Base-by-base conservation (phyloP, 129 eudicot genomes). In the Scalesia atractyloides region DNA sequence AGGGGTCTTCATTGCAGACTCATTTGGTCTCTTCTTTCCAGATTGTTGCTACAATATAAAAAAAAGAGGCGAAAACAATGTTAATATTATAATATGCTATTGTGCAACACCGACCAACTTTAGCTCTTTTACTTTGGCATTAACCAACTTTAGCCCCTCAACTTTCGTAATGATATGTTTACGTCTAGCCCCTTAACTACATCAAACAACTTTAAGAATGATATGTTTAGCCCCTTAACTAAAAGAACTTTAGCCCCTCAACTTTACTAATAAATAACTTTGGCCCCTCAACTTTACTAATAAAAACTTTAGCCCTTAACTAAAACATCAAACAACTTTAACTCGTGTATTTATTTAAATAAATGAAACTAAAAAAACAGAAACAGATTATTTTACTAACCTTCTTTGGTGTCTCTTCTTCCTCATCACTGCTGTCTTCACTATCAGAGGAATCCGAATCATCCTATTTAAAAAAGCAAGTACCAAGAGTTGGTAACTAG, bases 371-470 rank as follows among this genome's bases (percentile, higher is more conserved):
- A 19, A 44, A 18, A 12, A 68, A 13, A 20, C 60, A 17, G 17
- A 1, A 50, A 7, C 6, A 47, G 5, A 48, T 37, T 9, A 14
- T 47, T 3, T 12, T 43, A 19, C 74, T 6, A 76, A 91, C 97
- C 89, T 88, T 87, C 82, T 82, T 82, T 65, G 96, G 97, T 9
- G 93, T 85, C 82, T 82, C 89, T 64, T 91, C 90, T 16, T 87
- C 96, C 22, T 86, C 89, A 7, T 76, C 84, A 41, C 84, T 81
- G 12, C 83, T 89, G 13, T 84, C 84, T 8, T 82, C 86, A n/a
- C 75, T 80, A 64, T 82, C 94, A 34, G 86, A 79, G 15, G 80
- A 82, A 56, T 74, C 78, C 54, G 74, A 82, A 10, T 53, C 54
- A 65, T 60, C 88, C 91, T 86, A 50, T 24, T 24, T 15, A 74